Conservation (phyloP, 371 early-diverging fungal species). For the Syncephalastrum sp. region DNA sequence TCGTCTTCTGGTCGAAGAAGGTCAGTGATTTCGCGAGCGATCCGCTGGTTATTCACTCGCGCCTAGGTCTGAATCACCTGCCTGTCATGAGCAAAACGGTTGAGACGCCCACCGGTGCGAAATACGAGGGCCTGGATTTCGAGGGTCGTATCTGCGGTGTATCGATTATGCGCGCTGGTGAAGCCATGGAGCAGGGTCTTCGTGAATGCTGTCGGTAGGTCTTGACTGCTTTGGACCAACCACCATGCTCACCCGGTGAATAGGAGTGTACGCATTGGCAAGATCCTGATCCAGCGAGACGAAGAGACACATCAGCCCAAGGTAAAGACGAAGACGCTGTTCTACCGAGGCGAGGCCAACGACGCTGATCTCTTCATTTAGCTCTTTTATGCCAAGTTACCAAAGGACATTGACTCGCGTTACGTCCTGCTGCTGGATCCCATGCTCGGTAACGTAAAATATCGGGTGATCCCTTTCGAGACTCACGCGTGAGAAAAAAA, state of each 20-base stretch:
- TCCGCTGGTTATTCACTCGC: not conserved
- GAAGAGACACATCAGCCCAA: conserved; percentile 90
- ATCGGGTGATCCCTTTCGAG: not conserved
- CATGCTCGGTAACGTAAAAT: conserved; percentile 73
- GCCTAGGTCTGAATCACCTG: conserved; percentile 80
- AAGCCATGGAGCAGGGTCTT: conserved; percentile 91
- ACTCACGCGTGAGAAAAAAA: too few species aligned
- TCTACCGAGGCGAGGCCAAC: not conserved
- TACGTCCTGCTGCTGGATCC: conserved; percentile 90
- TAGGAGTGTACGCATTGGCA: conserved; percentile 88
- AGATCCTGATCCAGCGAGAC: conserved; percentile 93
- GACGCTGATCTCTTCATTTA: conserved; percentile 15
- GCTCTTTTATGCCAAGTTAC: conserved; percentile 91
- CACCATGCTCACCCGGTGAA: conserved; percentile 2
- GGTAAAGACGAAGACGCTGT: conserved; percentile 25
- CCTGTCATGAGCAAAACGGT: conserved; percentile 82
- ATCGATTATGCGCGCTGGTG: conserved; percentile 95
- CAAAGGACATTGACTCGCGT: conserved; percentile 81
- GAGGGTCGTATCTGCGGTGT: conserved; percentile 93
- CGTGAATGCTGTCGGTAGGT: conserved; percentile 80
- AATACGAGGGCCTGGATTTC: conserved; percentile 77
- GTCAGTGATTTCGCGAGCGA: conserved; percentile 25
- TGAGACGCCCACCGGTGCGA: conserved; percentile 72
- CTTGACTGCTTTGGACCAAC: not conserved
- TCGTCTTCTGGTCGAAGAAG: conserved; percentile 90